phyloP scores from a whole-genome alignment of 345 rosid genomes.

The Euclidium syriacum region DNA sequence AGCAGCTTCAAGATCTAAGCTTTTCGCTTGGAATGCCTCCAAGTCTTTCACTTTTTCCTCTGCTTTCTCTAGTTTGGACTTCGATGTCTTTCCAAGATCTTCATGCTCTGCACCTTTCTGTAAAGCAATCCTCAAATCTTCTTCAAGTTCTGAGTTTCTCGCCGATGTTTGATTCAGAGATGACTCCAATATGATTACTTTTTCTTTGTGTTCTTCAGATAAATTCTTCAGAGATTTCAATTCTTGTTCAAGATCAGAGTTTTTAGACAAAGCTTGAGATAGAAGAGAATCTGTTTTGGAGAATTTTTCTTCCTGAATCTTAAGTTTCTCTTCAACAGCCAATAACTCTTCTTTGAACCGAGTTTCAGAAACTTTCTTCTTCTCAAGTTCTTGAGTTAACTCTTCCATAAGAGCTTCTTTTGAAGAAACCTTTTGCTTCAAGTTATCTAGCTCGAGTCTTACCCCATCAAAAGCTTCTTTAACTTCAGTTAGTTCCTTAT shows the following conservation, averaged over 20 bases:
- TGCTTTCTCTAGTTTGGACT: conserved; percentile 52
- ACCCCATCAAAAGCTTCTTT: conserved; percentile 63
- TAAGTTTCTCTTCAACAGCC: conserved; percentile 56
- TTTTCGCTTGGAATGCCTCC: conserved; percentile 48
- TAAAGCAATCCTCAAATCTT: conserved; percentile 39
- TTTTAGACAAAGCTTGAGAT: conserved; percentile 48
- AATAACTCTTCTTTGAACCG: too few species aligned
- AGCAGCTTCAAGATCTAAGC: conserved; percentile 56
- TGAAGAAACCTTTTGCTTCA: too few species aligned
- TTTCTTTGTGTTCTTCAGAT: conserved; percentile 44
- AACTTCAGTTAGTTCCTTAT: conserved; percentile 52
- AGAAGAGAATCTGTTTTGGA: conserved; percentile 54
- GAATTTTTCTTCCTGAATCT: conserved; percentile 46
- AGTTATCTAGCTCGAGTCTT: conserved; percentile 48
- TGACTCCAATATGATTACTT: conserved; percentile 47
- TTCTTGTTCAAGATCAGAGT: conserved; percentile 63
- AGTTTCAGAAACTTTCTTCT: too few species aligned
- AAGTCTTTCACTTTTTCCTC: conserved; percentile 57
- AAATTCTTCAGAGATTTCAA: conserved; percentile 25
- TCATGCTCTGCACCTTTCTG: conserved; percentile 61
- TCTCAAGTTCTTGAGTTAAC: conserved; percentile 46
- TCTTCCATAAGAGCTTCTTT: too few species aligned
- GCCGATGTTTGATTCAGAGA: conserved; percentile 42
- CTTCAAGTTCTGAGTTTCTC: conserved; percentile 48
- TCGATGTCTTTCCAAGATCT: conserved; percentile 45